Conservation (phyloP, 257 asterid species). For the Scutellaria galericulata region DNA sequence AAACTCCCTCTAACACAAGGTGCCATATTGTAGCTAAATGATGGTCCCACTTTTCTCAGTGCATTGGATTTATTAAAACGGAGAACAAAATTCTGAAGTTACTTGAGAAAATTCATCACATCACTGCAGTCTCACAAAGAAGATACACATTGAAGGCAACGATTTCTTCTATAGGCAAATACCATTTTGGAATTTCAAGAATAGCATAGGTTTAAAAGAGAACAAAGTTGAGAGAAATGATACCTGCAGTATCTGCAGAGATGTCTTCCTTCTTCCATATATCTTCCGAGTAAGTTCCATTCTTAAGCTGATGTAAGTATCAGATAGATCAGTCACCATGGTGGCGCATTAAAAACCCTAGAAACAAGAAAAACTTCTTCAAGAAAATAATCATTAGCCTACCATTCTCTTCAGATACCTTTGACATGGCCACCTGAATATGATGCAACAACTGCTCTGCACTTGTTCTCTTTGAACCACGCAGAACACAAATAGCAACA, state of each 20-base stretch:
- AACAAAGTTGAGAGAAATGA: constrained; percentile 13
- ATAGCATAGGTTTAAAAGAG: constrained; percentile 4
- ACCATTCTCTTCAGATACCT: constrained; percentile 58
- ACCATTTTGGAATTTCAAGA: constrained; percentile 13
- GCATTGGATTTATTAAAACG: not conserved
- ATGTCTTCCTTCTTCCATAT: constrained; percentile 55
- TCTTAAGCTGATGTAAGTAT: constrained; percentile 60
- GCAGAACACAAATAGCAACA: constrained; percentile 56
- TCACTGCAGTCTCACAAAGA: not conserved
- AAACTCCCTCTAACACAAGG: too few relatives aligned
- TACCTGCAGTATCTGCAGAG: constrained; percentile 45
- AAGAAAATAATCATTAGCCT: constrained; percentile 36
- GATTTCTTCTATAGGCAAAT: not conserved
- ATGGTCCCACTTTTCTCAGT: too few relatives aligned
- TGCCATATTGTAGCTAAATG: too few relatives aligned
- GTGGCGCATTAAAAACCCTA: constrained; percentile 20
- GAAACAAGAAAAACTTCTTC: constrained; percentile 36
- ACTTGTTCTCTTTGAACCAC: constrained; percentile 53
- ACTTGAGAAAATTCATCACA: not conserved
- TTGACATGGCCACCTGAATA: constrained; percentile 58
- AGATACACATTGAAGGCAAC: not conserved
- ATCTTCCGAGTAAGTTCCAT: constrained; percentile 53
- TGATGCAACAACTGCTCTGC: constrained; percentile 58
- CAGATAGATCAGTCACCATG: constrained; percentile 36
- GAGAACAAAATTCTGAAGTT: not conserved